Evolutionary conservation across 306 rosid species (phyloP), one percentile per base, ranked within the genome.

Genomic region (Vachellia collinsii): DNA sequence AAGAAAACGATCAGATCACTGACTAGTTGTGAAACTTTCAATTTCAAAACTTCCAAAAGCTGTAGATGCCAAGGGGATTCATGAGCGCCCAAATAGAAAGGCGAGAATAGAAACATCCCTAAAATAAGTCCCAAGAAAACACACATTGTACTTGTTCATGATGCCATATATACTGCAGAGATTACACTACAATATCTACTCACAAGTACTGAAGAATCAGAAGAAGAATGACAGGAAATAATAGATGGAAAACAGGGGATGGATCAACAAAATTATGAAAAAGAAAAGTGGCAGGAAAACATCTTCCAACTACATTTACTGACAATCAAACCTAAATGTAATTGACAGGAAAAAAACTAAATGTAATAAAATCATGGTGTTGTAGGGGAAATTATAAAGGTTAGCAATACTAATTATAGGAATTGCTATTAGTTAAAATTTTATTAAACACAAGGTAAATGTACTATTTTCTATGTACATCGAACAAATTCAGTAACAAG

Each of bases 1-100:
- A 73, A 72, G 51, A 19, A 7, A 54, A 6, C 22, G 1, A 17
- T 54, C 7, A 5, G 51, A 50, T 9, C 80, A 51, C 38, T n/a
- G 17, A 16, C 62, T 61, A 81, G 84, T 36, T 70, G 64, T 48
- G 73, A 66, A 34, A 41, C 44, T 74, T 53, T 63, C 47, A 80
- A 69, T 14, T 39, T 62, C 14, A 76, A 12, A 34, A 63, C 66
- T 67, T 83, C 80, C 46, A 19, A 34, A 11, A 53, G 42, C 8
- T 36, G 64, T 29, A 5, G 16, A 1, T 19, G 17, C 6, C 10
- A 46, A 70, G 20, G 39, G 58, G 34, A 69, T 51, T 51, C 75
- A 71, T 22, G 29, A 67, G 50, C 39, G 23, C 61, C 48, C 47
- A 79, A 42, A 66, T 76, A 48, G 41, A 80, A 50, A 69, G 68